A percentile compares a stretch with the other conserved stretches of the same genome.
These are phyloP conservation scores for Didymella segeticola DNA, from an alignment of 2,329 filamentous ascomycete genomes.

Conservation along the genomic window DNA sequence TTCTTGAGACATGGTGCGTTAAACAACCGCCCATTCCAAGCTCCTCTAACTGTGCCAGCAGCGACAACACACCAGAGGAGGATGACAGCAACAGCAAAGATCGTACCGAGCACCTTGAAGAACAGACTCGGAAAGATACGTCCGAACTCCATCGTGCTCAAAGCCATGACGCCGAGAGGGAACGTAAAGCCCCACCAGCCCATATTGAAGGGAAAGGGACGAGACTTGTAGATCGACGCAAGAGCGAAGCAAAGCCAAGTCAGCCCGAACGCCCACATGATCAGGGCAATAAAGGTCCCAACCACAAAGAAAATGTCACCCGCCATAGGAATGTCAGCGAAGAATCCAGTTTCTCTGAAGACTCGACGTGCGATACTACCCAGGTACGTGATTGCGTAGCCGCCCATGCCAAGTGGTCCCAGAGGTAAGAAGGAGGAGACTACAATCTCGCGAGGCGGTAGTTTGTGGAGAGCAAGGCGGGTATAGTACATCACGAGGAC, in stretches of 20 bases:
- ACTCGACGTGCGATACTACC: conserved; percentile 53
- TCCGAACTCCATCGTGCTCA: conserved; percentile 57
- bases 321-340: conserved; percentile 49
- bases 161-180: conserved; percentile 64
- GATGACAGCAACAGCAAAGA: conserved; percentile 60
- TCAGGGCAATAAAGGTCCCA: conserved; percentile 60
- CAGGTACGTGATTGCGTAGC: conserved; percentile 64
- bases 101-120: conserved; percentile 64
- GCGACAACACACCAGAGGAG: conserved; percentile 64
- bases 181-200: conserved; percentile 70
- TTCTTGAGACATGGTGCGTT: conserved; percentile 60
- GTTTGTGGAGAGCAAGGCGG: conserved; percentile 69
- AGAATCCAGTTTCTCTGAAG: conserved; percentile 49
- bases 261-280: conserved; percentile 65
- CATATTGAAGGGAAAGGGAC: conserved; percentile 65
- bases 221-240: conserved; percentile 54
- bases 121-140: conserved; percentile 62
- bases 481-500: conserved; percentile 74
- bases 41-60: conserved; percentile 56
- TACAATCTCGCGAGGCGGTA: conserved; percentile 71
- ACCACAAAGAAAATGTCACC: conserved; percentile 63
- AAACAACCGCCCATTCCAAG: conserved; percentile 59
- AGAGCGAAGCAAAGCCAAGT: conserved; percentile 63
- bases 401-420: conserved; percentile 71
- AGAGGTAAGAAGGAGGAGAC: conserved; percentile 72